Evolutionary conservation across 345 rosid genomes (phyloP), one percentile per base, ranked within the genome.

Genomic region (Acer campestre): DNA sequence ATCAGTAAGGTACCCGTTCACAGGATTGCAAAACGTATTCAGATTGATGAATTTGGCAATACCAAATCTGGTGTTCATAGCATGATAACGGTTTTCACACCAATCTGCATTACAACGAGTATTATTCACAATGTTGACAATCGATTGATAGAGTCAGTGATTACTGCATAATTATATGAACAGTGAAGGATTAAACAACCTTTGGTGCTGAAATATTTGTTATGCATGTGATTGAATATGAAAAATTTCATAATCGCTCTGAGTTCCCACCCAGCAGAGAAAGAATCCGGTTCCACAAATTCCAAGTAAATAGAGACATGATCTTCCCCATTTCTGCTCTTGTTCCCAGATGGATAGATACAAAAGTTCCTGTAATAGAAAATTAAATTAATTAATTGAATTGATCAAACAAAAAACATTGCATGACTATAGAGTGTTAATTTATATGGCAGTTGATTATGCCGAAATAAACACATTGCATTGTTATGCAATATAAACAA

Each of bases 211-310:
- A 59, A 59, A 40, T 67, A 67, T 10, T 67, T 40, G 51, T 67
- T 20, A 2, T 67, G 13, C 6, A 38, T 7, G 3, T 67, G 71
- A 44, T 67, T 11, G 6, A 67, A 20, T 22, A 67, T 9, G 11
- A 67, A 67, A n/a, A 67, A 40, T 7, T 22, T 18, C 5, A 20
- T 40, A 67, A 67, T 20, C 11, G 1, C 51, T 9, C 18, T 7
- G 25, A 67, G 12, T 20, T 67, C 71, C 71, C 55, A 67, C 23
- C 71, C 71, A 42, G 12, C 1, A 67, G 71, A 16, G 71, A 67
- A 14, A 17, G 25, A 17, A 67, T 4, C 3, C 2, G 71, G 18
- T 10, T 40, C 53, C 6, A 1, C 2, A 10, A 40, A n/a, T 44
- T 5, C 71, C 29, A 67, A 40, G 27, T 67, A 67, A 10, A 67